Base-by-base conservation (phyloP, 305 asterid species). In the Rubia balearica region DNA sequence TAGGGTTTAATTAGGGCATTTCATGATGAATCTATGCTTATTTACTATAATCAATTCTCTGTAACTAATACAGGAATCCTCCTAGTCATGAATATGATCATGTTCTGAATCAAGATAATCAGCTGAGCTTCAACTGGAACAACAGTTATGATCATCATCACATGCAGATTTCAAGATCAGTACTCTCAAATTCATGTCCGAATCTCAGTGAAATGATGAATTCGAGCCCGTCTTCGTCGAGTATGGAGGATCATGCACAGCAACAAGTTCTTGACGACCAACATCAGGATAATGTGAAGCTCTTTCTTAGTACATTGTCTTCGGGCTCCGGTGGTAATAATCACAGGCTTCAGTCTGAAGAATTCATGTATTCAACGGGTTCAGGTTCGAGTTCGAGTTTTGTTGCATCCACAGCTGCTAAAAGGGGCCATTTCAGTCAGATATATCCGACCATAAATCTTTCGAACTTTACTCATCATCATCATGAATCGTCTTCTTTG, bases 401-500 rank as follows among this genome's bases (percentile, higher is more conserved):
- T 0, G 55, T 14, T 48, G 55, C 33, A 33, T 9, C 66, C 70
- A 7, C 12, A 61, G 70, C 71, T 7, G 56, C 67, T 62, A 73
- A 38, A 22, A 80, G 81, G 64, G 79, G 84, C 51, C 81, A 81
- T 64, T 76, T 77, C 72, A 67, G 86, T 73, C 97, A 87, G 81
- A 87, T 86, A 41, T 82, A 84, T 45, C 95, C 96, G 0, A 79
- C 85, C 72, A 65, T 83, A n/a, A 86, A 82, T 51, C 76, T 83
- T 11, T 83, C 89, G 6, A 76, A 72, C 73, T 59, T 82, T 59
- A 82, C 73, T 68, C 12, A 3, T 22, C 36, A 22, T 6, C 36
- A 13, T 16, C 45, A 62, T 13, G 82, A 78, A 45, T 46, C 79
- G 1, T 55, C 81, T 61, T 68, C 90, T 0, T 64, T 88, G 64